Evolutionary conservation across 2,329 filamentous ascomycete species (phyloP).

Genomic region (Alternaria consortialis): DNA sequence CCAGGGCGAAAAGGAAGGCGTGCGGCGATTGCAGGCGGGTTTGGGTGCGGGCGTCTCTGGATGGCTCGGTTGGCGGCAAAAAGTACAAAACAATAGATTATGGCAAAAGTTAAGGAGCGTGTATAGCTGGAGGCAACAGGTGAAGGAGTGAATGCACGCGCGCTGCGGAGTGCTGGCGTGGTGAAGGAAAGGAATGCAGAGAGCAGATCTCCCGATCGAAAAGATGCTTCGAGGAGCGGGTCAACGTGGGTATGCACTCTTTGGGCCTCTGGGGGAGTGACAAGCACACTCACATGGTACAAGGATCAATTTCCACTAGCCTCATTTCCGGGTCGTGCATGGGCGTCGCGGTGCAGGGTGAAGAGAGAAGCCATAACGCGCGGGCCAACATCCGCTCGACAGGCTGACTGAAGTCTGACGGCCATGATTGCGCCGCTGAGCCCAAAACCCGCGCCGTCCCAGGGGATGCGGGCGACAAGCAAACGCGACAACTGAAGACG

Average conservation of each 20-base stretch:
- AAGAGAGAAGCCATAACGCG: conserved; percentile 15
- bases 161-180: conserved; percentile 34
- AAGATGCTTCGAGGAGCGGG: conserved; percentile 28
- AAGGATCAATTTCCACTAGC: conserved; percentile 33
- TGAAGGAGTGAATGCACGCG: conserved; percentile 36
- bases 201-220: conserved; percentile 33
- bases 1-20: conserved; percentile 3
- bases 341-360: conserved; percentile 21
- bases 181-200: conserved; percentile 29
- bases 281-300: conserved; percentile 26
- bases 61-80: conserved; percentile 25
- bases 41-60: conserved; percentile 9
- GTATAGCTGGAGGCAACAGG: conserved; percentile 25
- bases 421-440: conserved; percentile 5
- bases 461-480: conserved; percentile 21
- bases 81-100: conserved; percentile 32
- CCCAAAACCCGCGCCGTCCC: conserved; percentile 28
- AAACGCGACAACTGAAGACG: conserved; percentile 5
- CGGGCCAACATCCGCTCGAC: conserved; percentile 23
- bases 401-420: conserved; percentile 5
- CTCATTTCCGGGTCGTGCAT: conserved; percentile 38
- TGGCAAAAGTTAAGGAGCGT: conserved; percentile 34
- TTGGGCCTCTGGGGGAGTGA: conserved; percentile 28
- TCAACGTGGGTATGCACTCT: conserved; percentile 21
- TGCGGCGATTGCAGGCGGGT: conserved; percentile 8